Evolutionary conservation across 805 yeast genomes (phyloP).

Genomic region (Nakazawaea wyomingensis): DNA sequence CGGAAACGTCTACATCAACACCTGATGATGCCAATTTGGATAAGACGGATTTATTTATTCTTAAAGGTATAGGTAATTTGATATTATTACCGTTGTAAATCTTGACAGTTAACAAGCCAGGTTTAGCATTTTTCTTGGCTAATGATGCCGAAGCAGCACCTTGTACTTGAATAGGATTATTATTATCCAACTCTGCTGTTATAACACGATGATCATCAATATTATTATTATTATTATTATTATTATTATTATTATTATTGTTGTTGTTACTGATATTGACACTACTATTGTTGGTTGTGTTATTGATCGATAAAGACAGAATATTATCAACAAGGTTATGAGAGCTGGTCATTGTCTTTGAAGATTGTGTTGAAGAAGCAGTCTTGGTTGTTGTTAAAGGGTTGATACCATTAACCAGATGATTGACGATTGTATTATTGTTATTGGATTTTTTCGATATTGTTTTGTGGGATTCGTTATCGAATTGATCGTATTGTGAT

Average conservation of each 20-base stretch:
- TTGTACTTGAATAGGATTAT: constrained; percentile 9
- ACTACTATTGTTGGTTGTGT: no score
- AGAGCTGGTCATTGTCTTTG: constrained; percentile 10
- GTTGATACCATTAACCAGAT: not conserved
- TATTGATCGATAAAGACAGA: constrained; percentile 6
- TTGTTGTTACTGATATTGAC: no score
- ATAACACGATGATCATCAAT: constrained; percentile 4
- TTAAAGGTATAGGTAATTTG: constrained; percentile 64
- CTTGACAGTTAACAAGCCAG: constrained; percentile 76
- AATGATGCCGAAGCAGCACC: not conserved
- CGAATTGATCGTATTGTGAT: constrained; percentile 4
- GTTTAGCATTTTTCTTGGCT: constrained; percentile 25
- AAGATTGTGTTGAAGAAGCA: constrained; percentile 8
- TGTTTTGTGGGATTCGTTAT: constrained; percentile 4
- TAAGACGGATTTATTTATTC: constrained; percentile 57
- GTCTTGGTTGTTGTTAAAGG: constrained; percentile 6
- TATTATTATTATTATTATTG: no score
- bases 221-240: no score
- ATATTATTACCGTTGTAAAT: constrained; percentile 67
- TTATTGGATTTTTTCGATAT: constrained; percentile 7
- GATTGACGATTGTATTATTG: constrained; percentile 3
- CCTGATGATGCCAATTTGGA: constrained; percentile 63
- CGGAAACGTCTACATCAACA: constrained; percentile 29
- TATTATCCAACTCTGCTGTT: constrained; percentile 10
- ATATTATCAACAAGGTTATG: constrained; percentile 2